Percentiles rank a stretch among this genome's conserved stretches.
phyloP scores from a whole-genome alignment of 352 stramenopile species.

The Globisporangium cylindrosporum region DNA sequence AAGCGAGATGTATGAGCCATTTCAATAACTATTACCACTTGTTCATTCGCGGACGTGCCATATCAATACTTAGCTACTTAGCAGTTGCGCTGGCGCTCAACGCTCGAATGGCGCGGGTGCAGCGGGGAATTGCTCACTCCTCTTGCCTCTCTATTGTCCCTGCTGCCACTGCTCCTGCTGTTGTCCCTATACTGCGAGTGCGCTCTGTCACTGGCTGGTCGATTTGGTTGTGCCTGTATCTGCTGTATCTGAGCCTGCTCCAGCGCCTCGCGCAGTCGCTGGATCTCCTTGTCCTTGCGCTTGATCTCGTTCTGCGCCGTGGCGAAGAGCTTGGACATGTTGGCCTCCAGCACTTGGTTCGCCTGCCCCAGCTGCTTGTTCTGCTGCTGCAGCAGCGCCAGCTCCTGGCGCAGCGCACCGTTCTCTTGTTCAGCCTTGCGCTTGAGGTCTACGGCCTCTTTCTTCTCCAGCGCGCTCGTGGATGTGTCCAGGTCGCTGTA shows the following conservation, averaged over 20 bases:
- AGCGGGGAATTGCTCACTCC: slow-evolving; percentile 1
- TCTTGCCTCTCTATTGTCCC: neutral
- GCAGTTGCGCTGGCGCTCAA: slow-evolving; percentile 2
- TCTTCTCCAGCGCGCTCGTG: slow-evolving; percentile 60
- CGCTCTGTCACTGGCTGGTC: neutral
- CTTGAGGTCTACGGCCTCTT: slow-evolving; percentile 56
- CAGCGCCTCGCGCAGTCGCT: slow-evolving; percentile 52
- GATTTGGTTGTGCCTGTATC: neutral
- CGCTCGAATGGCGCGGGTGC: slow-evolving; percentile 6
- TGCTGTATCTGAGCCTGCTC: slow-evolving; percentile 14
- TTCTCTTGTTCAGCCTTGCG: slow-evolving; percentile 54
- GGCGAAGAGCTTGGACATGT: slow-evolving; percentile 71
- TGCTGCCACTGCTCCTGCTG: neutral
- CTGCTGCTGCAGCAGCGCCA: slow-evolving; percentile 60
- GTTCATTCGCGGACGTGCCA: neutral
- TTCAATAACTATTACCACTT: neutral
- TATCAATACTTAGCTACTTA: neutral
- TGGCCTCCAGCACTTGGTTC: slow-evolving; percentile 62
- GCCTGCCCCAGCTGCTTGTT: slow-evolving; percentile 57
- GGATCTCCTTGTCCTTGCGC: slow-evolving; percentile 80
- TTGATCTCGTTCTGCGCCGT: slow-evolving; percentile 74
- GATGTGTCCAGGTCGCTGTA: slow-evolving; percentile 85
- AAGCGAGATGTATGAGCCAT: slow-evolving; percentile 11
- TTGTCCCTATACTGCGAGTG: neutral
- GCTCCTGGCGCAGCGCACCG: slow-evolving; percentile 40